Conservation (phyloP, 2,329 filamentous ascomycete genomes). For the Trichoderma sp. region DNA sequence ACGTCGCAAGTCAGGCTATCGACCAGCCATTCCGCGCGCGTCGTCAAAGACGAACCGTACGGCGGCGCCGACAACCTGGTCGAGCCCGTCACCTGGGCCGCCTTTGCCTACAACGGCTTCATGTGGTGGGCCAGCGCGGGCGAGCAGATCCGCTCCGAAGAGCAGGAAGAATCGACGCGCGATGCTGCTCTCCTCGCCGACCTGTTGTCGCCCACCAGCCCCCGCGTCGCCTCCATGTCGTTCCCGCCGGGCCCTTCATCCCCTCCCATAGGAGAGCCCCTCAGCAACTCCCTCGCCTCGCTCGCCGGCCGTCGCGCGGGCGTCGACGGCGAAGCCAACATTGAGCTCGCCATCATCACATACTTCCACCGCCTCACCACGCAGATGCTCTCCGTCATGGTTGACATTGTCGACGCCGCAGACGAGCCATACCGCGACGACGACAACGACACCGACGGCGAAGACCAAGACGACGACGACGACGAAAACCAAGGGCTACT, state of each 20-base stretch:
- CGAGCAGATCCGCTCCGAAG: conserved; percentile 65
- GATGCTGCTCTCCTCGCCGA: conserved; percentile 61
- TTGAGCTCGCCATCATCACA: conserved; percentile 73
- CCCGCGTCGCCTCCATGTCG: conserved; percentile 36
- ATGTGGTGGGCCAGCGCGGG: conserved; percentile 91
- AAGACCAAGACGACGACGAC: conserved; percentile 42
- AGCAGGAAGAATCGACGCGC: conserved; percentile 59
- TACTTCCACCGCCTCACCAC: conserved; percentile 80
- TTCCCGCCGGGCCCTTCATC: conserved; percentile 36
- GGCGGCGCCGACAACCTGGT: conserved; percentile 58
- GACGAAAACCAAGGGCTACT: conserved; percentile 38
- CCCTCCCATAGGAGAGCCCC: conserved; percentile 38
- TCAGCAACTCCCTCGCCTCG: conserved; percentile 51
- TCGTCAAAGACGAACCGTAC: conserved; percentile 45
- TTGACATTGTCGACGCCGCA: conserved; percentile 58
- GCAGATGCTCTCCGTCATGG: conserved; percentile 63
- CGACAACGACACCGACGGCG: conserved; percentile 37
- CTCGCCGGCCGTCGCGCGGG: conserved; percentile 44
- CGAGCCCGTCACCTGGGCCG: conserved; percentile 68
- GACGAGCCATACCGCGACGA: conserved; percentile 46
- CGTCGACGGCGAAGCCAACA: conserved; percentile 49
- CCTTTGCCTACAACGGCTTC: conserved; percentile 78
- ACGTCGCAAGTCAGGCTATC: conserved; percentile 36
- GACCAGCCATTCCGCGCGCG: conserved; percentile 34
- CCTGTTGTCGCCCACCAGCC: conserved; percentile 42